Conservation (phyloP, 345 rosid genomes). For the Limnanthes douglasii region DNA sequence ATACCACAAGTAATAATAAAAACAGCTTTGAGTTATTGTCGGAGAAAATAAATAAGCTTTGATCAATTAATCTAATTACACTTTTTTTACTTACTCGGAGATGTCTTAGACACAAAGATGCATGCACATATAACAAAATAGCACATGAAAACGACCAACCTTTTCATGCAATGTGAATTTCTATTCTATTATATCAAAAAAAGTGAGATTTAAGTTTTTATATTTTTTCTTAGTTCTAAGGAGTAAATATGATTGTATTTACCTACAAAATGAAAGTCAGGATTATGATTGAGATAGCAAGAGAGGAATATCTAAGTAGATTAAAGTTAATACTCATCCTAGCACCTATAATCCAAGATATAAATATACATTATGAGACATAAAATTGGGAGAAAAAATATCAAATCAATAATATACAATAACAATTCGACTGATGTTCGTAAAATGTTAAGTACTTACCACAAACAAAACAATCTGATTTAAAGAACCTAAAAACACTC, state of each 20-base stretch:
- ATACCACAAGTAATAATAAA: too few relatives aligned
- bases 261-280: constrained; percentile 78
- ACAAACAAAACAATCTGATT: constrained; percentile 74
- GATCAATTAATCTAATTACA: too few relatives aligned
- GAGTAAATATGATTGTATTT: constrained; percentile 3
- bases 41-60: neutral
- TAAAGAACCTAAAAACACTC: constrained; percentile 74
- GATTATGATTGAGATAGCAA: constrained; percentile 48
- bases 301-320: constrained; percentile 63
- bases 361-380: constrained; percentile 58
- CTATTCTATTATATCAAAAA: constrained; percentile 41
- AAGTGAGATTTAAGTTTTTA: too few relatives aligned
- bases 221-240: too few relatives aligned
- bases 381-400: constrained; percentile 9
- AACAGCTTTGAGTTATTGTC: too few relatives aligned
- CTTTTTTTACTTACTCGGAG: constrained; percentile 25
- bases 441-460: constrained; percentile 23
- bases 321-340: constrained; percentile 77
- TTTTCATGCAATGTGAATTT: constrained; percentile 85
- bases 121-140: constrained; percentile 69
- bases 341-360: constrained; percentile 63
- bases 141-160: constrained; percentile 47
- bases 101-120: constrained; percentile 42
- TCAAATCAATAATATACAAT: neutral
- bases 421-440: neutral